Evolutionary conservation across 2,329 filamentous ascomycete species (phyloP), one percentile per base, ranked within the genome.

Genomic region (Aspergillus candidus): DNA sequence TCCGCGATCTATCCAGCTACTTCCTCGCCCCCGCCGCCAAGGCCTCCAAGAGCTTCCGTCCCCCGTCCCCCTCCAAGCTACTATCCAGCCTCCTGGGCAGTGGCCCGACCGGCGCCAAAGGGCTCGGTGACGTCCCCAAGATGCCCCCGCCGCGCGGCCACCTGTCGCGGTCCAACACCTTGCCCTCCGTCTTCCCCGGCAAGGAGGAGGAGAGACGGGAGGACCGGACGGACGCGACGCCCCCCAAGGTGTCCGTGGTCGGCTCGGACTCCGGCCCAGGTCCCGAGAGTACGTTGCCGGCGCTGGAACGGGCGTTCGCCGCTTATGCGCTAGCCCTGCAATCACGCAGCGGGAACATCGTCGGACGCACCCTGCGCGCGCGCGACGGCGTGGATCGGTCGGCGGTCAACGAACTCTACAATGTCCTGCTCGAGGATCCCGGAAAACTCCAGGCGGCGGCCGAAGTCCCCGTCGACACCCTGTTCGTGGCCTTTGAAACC

Each of bases 401-500:
- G 6, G 73, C 79, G 1, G 85, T 95, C 53, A 95, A 95, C 57
- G 88, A 94, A 55, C 73, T 96, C 2, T 96, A 95, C 68, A 95
- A 95, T 60, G 79, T 82, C 30, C 76, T 96, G 11, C 81, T 94
- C 13, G 89, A 95, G 62, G 85, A 85, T 51, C 87, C 89, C 0
- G 84, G 80, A 41, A 88, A 88, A 57, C 77, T 86, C 51, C 85
- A 94, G 41, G 73, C 82, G 8, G 81, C 86, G 2, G 77, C 82
- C 0, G 88, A 95, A 47, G 76, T 87, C 7, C 78, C 83, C 3
- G 81, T 91, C 7, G 89, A 96, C 58, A 82, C 91, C 14, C 77
- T 97, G 4, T 94, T 96, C 60, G 85, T 86, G 18, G 86, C 90
- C 0, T 97, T 96, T 62, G 90, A 96, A 63, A 96, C 94, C 49